phyloP scores from a whole-genome alignment of 805 yeast genomes.

The Starmerella sp. region DNA sequence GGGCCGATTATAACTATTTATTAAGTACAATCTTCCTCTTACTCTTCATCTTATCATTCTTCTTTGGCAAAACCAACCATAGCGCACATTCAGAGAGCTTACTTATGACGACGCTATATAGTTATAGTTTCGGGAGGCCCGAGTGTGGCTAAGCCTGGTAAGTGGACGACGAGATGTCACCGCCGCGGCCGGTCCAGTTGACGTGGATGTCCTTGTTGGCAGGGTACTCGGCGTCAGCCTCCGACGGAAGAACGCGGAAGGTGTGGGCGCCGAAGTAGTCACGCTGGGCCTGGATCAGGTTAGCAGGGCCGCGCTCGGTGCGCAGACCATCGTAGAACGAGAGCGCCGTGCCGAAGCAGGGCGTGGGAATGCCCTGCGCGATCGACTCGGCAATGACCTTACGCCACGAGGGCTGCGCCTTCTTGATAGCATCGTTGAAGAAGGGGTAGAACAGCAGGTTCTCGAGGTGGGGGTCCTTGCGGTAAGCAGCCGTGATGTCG shows the following conservation, averaged over 20 bases:
- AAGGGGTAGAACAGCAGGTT: conserved; percentile 91
- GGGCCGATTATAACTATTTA: background rate
- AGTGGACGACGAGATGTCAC: conserved; percentile 90
- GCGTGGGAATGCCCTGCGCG: conserved; percentile 86
- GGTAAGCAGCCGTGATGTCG: conserved; percentile 94
- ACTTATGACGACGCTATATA: background rate
- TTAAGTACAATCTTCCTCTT: background rate
- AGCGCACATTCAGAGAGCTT: background rate
- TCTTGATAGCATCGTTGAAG: conserved; percentile 80
- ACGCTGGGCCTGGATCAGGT: conserved; percentile 98
- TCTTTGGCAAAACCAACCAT: background rate
- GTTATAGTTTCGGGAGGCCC: background rate
- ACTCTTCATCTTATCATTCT: too few relatives aligned
- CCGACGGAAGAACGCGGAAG: conserved; percentile 85
- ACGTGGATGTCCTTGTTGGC: conserved; percentile 77
- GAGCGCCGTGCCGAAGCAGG: conserved; percentile 94
- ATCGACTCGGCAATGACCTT: conserved; percentile 66
- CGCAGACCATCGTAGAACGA: conserved; percentile 98
- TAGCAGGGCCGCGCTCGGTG: conserved; percentile 90
- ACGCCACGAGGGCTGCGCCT: conserved; percentile 97
- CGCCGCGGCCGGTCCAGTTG: conserved; percentile 99
- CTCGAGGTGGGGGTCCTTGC: conserved; percentile 84
- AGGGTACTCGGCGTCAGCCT: conserved; percentile 65
- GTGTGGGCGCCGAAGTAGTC: conserved; percentile 99
- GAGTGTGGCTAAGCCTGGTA: conserved; percentile 59